phyloP scores from a whole-genome alignment of 306 rosid species.

The Ziziphus jujuba region DNA sequence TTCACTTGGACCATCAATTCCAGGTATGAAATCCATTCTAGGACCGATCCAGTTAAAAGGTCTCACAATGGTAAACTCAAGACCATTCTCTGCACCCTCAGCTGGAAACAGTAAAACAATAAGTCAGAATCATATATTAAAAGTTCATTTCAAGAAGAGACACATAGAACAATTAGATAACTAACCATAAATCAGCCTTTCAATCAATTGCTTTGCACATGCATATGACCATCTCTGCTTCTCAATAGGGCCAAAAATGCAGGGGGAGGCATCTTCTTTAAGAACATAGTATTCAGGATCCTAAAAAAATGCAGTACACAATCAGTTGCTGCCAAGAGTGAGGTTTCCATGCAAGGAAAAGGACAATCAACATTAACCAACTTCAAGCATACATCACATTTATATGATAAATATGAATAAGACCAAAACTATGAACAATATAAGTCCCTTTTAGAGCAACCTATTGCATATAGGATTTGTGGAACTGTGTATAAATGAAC shows the following conservation, averaged over 20 bases:
- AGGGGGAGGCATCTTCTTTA: conserved; percentile 79
- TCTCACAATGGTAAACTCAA: conserved; percentile 85
- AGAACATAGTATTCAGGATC: conserved; percentile 83
- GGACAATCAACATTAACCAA: not conserved
- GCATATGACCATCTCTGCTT: conserved; percentile 98
- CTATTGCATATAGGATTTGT: no score
- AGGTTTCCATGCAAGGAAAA: not conserved
- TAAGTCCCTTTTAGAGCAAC: no score
- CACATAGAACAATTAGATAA: conserved; percentile 1
- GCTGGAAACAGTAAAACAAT: conserved; percentile 38
- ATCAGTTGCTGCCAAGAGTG: conserved; percentile 14
- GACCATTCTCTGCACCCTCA: conserved; percentile 93
- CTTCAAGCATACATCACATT: not conserved
- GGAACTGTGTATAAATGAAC: no score
- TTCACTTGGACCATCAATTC: conserved; percentile 95
- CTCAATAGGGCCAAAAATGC: conserved; percentile 90
- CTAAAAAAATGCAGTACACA: conserved; percentile 36
- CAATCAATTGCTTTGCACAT: conserved; percentile 92
- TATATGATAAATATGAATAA: not conserved
- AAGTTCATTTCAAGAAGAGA: not conserved
- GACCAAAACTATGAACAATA: not conserved
- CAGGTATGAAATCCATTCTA: conserved; percentile 95
- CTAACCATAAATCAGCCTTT: conserved; percentile 87
- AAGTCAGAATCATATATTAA: conserved; percentile 16
- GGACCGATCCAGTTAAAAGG: conserved; percentile 99